These are phyloP conservation scores for Trichoderma koningiopsis DNA, from an alignment of 2,329 filamentous ascomycete species.

Conservation along the genomic window DNA sequence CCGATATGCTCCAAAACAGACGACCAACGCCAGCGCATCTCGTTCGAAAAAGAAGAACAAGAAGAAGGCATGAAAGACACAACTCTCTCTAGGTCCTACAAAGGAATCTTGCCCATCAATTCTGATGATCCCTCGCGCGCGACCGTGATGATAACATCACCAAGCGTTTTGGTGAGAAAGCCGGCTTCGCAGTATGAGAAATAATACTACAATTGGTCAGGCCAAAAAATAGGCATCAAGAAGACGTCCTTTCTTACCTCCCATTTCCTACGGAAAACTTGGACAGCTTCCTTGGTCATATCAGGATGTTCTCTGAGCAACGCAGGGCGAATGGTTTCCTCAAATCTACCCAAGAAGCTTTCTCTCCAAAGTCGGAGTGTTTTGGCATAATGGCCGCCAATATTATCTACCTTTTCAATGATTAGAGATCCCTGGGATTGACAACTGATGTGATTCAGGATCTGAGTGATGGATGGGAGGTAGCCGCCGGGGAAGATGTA, in stretches of 20 bases:
- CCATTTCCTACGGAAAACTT: conserved; percentile 72
- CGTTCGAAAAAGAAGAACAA: conserved; percentile 46
- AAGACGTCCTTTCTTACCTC: conserved; percentile 48
- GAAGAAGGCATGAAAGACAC: conserved; percentile 36
- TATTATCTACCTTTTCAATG: conserved; percentile 69
- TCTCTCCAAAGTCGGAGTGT: conserved; percentile 69
- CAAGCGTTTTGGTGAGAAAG: conserved; percentile 70
- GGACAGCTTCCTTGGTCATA: conserved; percentile 63
- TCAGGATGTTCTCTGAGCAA: conserved; percentile 58
- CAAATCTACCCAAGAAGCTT: conserved; percentile 48
- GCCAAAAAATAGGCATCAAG: neutral
- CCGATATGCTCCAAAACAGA: conserved; percentile 55
- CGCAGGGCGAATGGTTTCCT: conserved; percentile 43
- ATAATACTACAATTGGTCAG: conserved; percentile 58
- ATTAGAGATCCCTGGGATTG: conserved; percentile 65
- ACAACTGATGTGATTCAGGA: conserved; percentile 61
- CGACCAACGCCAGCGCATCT: conserved; percentile 25
- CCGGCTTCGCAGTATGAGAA: conserved; percentile 76
- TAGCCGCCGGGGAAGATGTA: conserved; percentile 71
- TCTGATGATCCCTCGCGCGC: conserved; percentile 65
- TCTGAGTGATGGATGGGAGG: conserved; percentile 59
- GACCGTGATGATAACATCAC: conserved; percentile 72
- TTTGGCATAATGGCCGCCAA: conserved; percentile 73
- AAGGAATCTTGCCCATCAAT: conserved; percentile 70
- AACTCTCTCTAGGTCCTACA: conserved; percentile 41